Conservation (phyloP, 768 basidiomycete genomes). For the Naganishia vishniacii region DNA sequence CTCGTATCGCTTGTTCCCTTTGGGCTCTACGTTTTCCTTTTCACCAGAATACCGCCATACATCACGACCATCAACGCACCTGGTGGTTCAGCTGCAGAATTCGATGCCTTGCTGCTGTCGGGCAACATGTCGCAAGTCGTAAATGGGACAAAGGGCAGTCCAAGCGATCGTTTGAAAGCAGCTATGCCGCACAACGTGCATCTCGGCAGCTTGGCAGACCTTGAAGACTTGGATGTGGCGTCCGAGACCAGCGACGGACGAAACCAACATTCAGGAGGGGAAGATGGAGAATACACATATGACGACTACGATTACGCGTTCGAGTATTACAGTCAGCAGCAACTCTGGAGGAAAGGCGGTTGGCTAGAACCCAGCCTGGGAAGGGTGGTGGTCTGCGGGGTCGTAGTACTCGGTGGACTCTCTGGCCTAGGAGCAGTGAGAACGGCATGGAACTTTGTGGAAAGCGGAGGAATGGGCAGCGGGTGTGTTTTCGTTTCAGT, state of each 20-base stretch:
- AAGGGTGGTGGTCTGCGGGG: conserved; percentile 42
- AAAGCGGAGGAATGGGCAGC: conserved; percentile 31
- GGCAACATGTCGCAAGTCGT: conserved; percentile 9
- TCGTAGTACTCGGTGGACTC: conserved; percentile 38
- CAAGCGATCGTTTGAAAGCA: conserved; percentile 1
- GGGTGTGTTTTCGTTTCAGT: conserved; percentile 26
- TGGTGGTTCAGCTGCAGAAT: not conserved
- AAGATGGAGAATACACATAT: conserved; percentile 15
- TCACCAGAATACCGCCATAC: conserved; percentile 47
- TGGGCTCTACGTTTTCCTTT: conserved; percentile 44
- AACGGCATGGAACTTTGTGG: conserved; percentile 44
- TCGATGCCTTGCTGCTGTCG: conserved; percentile 1
- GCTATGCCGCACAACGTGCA: conserved; percentile 13
- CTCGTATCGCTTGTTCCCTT: conserved; percentile 45
- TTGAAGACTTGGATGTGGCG: conserved; percentile 17
- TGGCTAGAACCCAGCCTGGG: conserved; percentile 46
- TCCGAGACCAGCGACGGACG: conserved; percentile 12
- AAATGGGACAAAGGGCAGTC: not conserved
- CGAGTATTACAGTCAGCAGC: conserved; percentile 32
- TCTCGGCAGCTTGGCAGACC: conserved; percentile 8
- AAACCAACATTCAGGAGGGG: not conserved
- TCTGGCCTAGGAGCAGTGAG: conserved; percentile 46
- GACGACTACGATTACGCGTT: conserved; percentile 21
- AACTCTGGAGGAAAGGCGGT: conserved; percentile 39
- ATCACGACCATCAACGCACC: conserved; percentile 34